Conservation (phyloP, 108 stramenopile species). For the Pseudonitzschia multiseries region DNA sequence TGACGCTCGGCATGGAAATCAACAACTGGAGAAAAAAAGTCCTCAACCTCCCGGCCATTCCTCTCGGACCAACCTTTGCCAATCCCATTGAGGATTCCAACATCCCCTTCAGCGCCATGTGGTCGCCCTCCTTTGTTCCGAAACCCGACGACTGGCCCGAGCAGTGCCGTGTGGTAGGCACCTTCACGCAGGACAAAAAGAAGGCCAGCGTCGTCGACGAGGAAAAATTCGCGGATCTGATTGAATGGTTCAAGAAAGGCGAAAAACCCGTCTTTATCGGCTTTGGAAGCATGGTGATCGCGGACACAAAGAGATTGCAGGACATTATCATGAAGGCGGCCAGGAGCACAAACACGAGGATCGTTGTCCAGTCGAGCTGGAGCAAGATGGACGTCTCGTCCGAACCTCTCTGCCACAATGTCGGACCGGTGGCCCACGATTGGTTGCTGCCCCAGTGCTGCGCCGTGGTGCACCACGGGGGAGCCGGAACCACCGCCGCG, state of each 20-base stretch:
- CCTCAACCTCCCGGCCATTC: slow-evolving; percentile 40
- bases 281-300: slow-evolving; percentile 74
- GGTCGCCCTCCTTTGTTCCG: slow-evolving; percentile 75
- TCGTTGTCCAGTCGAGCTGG: slow-evolving; percentile 72
- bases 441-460: slow-evolving; percentile 68
- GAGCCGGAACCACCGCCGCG: slow-evolving; percentile 82
- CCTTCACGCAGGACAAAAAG: slow-evolving; percentile 41
- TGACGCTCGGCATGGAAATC: slow-evolving; percentile 29
- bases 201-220: slow-evolving; percentile 26
- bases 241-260: slow-evolving; percentile 50
- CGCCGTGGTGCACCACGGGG: slow-evolving; percentile 86
- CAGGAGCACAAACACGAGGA: slow-evolving; percentile 34
- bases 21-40: slow-evolving; percentile 47
- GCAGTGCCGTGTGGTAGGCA: slow-evolving; percentile 77
- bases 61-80: slow-evolving; percentile 28
- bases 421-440: slow-evolving; percentile 77
- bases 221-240: slow-evolving; percentile 34
- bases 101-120: slow-evolving; percentile 82
- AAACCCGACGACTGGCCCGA: slow-evolving; percentile 87
- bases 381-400: slow-evolving; percentile 60
- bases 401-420: slow-evolving; percentile 44
- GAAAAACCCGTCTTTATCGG: slow-evolving; percentile 66
- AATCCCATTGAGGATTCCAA: slow-evolving; percentile 35
- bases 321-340: slow-evolving; percentile 59
- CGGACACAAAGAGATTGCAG: slow-evolving; percentile 47